phyloP scores from a whole-genome alignment of 129 eudicot species.

The Sambucus nigra region DNA sequence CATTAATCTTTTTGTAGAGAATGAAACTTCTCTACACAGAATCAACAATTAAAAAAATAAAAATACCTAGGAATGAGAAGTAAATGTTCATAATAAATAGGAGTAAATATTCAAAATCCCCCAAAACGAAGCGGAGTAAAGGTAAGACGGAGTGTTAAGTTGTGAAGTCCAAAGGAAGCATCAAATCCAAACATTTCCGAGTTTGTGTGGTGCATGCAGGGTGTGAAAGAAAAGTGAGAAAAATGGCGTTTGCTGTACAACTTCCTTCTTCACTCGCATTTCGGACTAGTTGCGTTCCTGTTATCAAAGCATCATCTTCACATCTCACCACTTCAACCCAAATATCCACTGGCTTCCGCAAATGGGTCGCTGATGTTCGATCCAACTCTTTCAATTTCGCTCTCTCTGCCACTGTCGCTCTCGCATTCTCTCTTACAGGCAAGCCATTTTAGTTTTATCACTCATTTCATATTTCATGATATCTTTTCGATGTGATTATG shows the following conservation, averaged over 20 bases:
- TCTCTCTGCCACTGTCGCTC: slow-evolving; percentile 59
- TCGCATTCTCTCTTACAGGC: slow-evolving; percentile 66
- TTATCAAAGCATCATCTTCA: slow-evolving; percentile 24
- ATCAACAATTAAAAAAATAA: too few relatives aligned
- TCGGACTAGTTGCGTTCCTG: slow-evolving; percentile 5
- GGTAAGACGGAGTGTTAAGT: too few relatives aligned
- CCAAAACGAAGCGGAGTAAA: slow-evolving; percentile 13
- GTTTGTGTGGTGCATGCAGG: too few relatives aligned
- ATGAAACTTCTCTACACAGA: too few relatives aligned
- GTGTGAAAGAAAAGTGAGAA: too few relatives aligned
- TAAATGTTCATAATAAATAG: too few relatives aligned
- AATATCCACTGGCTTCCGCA: slow-evolving; percentile 14
- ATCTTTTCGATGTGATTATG: background rate
- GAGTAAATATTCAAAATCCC: background rate
- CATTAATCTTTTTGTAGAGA: too few relatives aligned
- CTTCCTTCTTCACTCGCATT: slow-evolving; percentile 23
- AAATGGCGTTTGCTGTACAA: slow-evolving; percentile 29
- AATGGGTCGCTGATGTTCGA: slow-evolving; percentile 33
- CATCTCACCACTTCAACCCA: slow-evolving; percentile 12
- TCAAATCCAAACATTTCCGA: slow-evolving; percentile 4
- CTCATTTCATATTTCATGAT: background rate
- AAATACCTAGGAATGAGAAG: too few relatives aligned
- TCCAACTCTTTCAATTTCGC: slow-evolving; percentile 47
- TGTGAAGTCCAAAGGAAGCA: too few relatives aligned
- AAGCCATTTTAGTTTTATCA: background rate